Evolutionary conservation across 176 grass and related monocot species (phyloP), one percentile per base, ranked within the genome.

Genomic region (Lolium perenne): DNA sequence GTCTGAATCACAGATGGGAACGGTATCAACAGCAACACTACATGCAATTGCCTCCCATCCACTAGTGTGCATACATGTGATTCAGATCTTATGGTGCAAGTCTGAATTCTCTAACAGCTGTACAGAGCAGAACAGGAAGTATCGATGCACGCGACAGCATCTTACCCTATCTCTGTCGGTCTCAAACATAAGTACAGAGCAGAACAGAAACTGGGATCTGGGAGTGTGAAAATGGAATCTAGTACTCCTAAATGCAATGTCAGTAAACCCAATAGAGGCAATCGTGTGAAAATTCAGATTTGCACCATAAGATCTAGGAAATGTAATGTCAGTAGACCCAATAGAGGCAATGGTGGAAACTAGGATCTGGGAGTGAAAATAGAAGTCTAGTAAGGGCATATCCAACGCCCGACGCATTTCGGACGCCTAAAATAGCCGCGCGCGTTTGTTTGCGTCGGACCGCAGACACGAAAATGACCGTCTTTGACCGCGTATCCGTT

Each of bases 191-290:
- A 15, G 71, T 21, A 72, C 12, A 16, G 5, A 21, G 49, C 16
- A 15, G 23, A 17, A 22, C 48, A 58, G 50, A 16, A 69, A 67
- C 12, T 68, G 63, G 45, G 71, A 74, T 74, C 3, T 74, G 71
- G 41, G 2, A 35, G 32, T 11, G 61, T 4, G 7, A 79, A 53
- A 53, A 71, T 13, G 81, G 50, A 59, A 77, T 22, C 3, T 53
- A 16, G 7, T 45, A 45, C 41, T 47, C 73, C 71, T 64, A 10
- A 62, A 51, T 80, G 16, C n/a, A 35, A 49, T 53, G 53, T n/a
- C 20, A 62, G 63, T 53, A 8, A 56, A 54, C 87, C 76, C 38
- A 64, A 66, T 59, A 2, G 64, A 86, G 74, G 16, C 22, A 72
- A 46, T 65, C 49, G 2, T 35, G 32, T 35, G 32, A 35, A 35